Evolutionary conservation across 2,329 filamentous ascomycete species (phyloP).

Genomic region (Myriangium duriaei): DNA sequence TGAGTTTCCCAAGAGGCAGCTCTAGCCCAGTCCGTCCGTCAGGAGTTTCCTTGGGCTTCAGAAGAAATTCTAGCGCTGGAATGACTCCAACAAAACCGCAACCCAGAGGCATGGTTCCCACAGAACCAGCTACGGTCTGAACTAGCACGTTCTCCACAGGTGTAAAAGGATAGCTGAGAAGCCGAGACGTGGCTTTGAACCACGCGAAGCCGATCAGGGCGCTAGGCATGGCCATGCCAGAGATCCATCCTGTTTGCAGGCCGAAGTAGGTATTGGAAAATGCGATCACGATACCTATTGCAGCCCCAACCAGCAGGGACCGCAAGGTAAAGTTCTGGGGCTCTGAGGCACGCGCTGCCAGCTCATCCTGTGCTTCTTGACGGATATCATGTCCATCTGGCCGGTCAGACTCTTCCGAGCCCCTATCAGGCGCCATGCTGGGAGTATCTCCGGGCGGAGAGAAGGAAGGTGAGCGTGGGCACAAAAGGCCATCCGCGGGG

Average conservation of each 20-base stretch:
- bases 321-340: slow-evolving; percentile 71
- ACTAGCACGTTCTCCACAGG: slow-evolving; percentile 95
- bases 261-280: slow-evolving; percentile 99
- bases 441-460: neutral
- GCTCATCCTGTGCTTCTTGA: slow-evolving; percentile 1
- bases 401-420: slow-evolving; percentile 10
- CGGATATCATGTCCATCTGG: slow-evolving; percentile 3
- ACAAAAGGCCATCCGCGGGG: too few relatives aligned
- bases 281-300: slow-evolving; percentile 80
- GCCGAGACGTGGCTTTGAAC: slow-evolving; percentile 65
- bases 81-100: slow-evolving; percentile 94
- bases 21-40: slow-evolving; percentile 18
- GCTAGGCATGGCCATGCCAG: slow-evolving; percentile 93
- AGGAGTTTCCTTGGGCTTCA: slow-evolving; percentile 55
- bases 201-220: slow-evolving; percentile 89
- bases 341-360: slow-evolving; percentile 24
- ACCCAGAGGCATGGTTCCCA: slow-evolving; percentile 92
- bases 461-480: too few relatives aligned
- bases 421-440: slow-evolving; percentile 25
- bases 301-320: slow-evolving; percentile 64
- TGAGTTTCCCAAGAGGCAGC: slow-evolving; percentile 54
- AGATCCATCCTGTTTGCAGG: slow-evolving; percentile 75
- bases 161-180: slow-evolving; percentile 70
- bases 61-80: slow-evolving; percentile 77
- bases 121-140: slow-evolving; percentile 87